These are phyloP conservation scores for Pouteria glomerata DNA, from an alignment of 148 eudicot genomes.

Conservation along the genomic window DNA sequence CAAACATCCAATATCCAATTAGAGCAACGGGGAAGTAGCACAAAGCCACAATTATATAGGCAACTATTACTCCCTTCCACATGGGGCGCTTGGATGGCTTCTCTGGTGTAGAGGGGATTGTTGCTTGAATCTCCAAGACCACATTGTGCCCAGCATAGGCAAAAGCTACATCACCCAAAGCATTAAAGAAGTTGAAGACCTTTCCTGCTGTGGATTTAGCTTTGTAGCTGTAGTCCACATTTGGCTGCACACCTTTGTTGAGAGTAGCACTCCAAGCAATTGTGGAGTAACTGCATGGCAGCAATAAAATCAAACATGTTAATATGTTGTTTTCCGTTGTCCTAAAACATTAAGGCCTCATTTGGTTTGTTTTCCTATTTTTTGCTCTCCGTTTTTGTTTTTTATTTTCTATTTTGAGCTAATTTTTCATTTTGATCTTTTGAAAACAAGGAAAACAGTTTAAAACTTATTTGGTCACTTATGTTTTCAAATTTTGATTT, in stretches of 20 bases:
- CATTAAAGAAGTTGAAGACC: constrained; percentile 22
- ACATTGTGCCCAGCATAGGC: constrained; percentile 37
- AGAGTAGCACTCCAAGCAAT: constrained; percentile 28
- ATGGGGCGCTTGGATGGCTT: constrained; percentile 33
- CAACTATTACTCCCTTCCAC: constrained; percentile 32
- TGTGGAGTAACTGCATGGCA: constrained; percentile 22
- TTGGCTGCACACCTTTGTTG: constrained; percentile 19
- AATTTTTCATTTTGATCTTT: no score
- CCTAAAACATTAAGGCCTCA: no score
- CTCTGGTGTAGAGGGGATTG: constrained; percentile 32
- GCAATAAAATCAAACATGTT: not conserved
- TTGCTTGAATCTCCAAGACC: constrained; percentile 37
- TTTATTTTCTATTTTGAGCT: no score
- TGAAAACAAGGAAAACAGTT: no score
- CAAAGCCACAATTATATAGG: constrained; percentile 30
- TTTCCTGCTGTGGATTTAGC: constrained; percentile 12
- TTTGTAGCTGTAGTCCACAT: constrained; percentile 18
- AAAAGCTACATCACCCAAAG: constrained; percentile 29
- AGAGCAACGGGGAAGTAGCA: constrained; percentile 32
- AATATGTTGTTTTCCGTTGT: no score
- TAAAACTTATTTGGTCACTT: no score
- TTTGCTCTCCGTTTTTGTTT: no score
- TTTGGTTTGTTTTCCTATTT: no score
- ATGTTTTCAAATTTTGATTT: no score
- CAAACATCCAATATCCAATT: constrained; percentile 21